These are phyloP conservation scores for Myxozyma sirexii DNA, from an alignment of 805 yeast genomes.

Conservation along the genomic window DNA sequence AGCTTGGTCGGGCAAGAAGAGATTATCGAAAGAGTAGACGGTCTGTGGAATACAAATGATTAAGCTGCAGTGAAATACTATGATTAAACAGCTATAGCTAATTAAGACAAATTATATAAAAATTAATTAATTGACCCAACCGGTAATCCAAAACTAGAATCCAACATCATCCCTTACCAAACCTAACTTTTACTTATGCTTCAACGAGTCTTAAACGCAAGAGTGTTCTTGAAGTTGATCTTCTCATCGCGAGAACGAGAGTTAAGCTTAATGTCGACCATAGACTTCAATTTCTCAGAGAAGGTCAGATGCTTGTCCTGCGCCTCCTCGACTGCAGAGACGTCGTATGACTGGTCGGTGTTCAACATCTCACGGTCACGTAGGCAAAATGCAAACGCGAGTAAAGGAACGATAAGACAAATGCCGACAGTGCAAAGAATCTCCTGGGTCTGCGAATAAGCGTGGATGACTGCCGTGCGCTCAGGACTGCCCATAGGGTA, in stretches of 20 bases:
- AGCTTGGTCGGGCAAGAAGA: too few species aligned
- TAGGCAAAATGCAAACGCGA: conserved; percentile 52
- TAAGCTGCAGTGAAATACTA: too few species aligned
- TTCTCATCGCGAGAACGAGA: background rate
- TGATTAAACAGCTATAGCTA: too few species aligned
- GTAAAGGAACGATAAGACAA: conserved; percentile 57
- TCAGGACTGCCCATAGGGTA: conserved; percentile 67
- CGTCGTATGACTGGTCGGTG: conserved; percentile 11
- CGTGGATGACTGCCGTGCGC: conserved; percentile 57
- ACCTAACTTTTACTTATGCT: too few species aligned
- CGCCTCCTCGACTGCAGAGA: conserved; percentile 14
- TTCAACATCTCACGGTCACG: conserved; percentile 54
- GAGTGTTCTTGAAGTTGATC: background rate
- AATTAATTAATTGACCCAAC: too few species aligned
- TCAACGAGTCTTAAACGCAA: background rate
- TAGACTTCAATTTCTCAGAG: conserved; percentile 1
- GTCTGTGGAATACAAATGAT: too few species aligned
- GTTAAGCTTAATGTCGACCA: background rate
- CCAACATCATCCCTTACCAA: too few species aligned
- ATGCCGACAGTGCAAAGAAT: conserved; percentile 59
- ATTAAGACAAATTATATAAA: too few species aligned
- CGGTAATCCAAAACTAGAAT: too few species aligned
- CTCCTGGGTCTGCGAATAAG: conserved; percentile 64
- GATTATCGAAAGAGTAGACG: too few species aligned
- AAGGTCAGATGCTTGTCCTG: conserved; percentile 4